Conservation (phyloP, 192 early-diverging fungal genomes). For the Spizellomyces punctatus region DNA sequence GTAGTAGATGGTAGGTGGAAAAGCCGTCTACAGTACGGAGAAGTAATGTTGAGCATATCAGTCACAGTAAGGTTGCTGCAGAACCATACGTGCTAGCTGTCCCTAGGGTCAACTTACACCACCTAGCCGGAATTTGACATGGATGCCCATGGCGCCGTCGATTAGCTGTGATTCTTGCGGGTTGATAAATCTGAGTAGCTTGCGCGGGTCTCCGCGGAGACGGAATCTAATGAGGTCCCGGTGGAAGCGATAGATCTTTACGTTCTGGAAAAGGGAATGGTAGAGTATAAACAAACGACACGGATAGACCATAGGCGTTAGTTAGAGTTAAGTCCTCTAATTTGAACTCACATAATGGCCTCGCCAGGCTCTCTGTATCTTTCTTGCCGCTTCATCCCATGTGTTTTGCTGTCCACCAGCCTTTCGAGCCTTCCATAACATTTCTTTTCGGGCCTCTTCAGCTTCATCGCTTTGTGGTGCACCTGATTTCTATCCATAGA, state of each 20-base stretch:
- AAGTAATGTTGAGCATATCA: background rate
- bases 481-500: background rate
- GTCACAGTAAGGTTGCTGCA: background rate
- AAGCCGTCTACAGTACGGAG: constrained; percentile 34
- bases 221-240: constrained; percentile 58
- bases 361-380: constrained; percentile 54
- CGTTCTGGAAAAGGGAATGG: constrained; percentile 34
- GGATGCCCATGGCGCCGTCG: constrained; percentile 47
- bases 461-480: constrained; percentile 19
- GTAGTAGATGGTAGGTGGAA: constrained; percentile 64
- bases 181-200: constrained; percentile 60
- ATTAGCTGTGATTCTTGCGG: constrained; percentile 59
- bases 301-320: background rate
- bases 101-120: constrained; percentile 40
- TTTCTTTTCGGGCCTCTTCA: constrained; percentile 36
- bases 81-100: no score
- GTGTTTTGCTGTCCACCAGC: constrained; percentile 20
- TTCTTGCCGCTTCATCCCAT: constrained; percentile 45
- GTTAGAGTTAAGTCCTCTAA: background rate
- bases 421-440: constrained; percentile 37
- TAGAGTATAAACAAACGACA: background rate
- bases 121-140: constrained; percentile 62
- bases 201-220: constrained; percentile 52
- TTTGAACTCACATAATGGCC: constrained; percentile 46
- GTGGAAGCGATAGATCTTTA: constrained; percentile 54